Percentiles rank a stretch among this genome's conserved stretches.
Evolutionary conservation across 106 monocot species (phyloP).

Genomic region (Allium sativum): DNA sequence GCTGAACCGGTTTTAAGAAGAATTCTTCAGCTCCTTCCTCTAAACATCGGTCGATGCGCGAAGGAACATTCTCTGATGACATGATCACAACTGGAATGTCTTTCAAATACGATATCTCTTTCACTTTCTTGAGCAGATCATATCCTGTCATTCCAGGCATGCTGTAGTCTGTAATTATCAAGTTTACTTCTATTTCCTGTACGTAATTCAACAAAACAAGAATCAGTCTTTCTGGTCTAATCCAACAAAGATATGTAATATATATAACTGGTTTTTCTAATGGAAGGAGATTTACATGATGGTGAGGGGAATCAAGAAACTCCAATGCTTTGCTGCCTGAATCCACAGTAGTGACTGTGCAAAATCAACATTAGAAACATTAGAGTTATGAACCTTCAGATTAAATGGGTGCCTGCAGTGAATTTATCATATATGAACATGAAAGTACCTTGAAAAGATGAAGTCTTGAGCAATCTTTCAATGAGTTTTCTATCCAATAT

Average conservation of each 20-base stretch:
- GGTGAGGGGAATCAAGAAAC: slow-evolving; percentile 11
- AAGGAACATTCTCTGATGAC: slow-evolving; percentile 89
- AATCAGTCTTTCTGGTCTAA: background rate
- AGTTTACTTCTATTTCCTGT: slow-evolving; percentile 29
- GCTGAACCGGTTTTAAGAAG: slow-evolving; percentile 69
- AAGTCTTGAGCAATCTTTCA: slow-evolving; percentile 57
- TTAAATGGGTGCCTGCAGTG: background rate
- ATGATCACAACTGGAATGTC: slow-evolving; percentile 90
- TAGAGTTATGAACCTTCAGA: background rate
- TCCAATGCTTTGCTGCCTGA: slow-evolving; percentile 24
- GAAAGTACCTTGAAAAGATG: slow-evolving; percentile 54
- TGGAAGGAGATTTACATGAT: background rate
- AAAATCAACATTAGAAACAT: background rate
- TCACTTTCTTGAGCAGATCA: slow-evolving; percentile 83
- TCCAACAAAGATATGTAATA: background rate
- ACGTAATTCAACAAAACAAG: background rate
- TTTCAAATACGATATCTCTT: slow-evolving; percentile 63
- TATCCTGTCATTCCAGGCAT: slow-evolving; percentile 96
- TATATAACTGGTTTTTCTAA: background rate
- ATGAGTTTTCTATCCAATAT: slow-evolving; percentile 58
- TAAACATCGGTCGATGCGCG: slow-evolving; percentile 39
- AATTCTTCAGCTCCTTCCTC: slow-evolving; percentile 31
- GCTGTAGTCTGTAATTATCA: slow-evolving; percentile 80
- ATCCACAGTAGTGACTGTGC: slow-evolving; percentile 15
- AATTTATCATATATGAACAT: background rate